Conservation (phyloP, 305 asterid species). For the Fraxinus paxiana region DNA sequence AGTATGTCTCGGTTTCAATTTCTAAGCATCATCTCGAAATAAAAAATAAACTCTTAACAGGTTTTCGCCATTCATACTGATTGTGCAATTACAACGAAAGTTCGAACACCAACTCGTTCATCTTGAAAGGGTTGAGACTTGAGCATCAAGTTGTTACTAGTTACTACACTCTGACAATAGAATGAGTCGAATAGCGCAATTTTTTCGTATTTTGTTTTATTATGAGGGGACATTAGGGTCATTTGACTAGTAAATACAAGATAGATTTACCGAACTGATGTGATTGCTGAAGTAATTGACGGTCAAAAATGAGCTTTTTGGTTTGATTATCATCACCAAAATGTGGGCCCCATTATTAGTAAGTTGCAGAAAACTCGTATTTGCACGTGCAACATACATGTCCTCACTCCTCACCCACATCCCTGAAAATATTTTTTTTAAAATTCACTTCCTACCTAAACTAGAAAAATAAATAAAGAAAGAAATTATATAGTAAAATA, state of each 20-base stretch:
- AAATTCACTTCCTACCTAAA: not conserved
- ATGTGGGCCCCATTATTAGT: conserved; percentile 26
- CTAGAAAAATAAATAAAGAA: too few relatives aligned
- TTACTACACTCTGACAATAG: not conserved
- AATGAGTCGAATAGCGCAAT: conserved; percentile 26
- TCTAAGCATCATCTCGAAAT: not conserved
- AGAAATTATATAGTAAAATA: too few relatives aligned
- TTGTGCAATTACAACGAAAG: not conserved
- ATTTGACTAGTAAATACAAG: not conserved
- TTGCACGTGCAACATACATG: conserved; percentile 60
- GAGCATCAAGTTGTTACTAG: conserved; percentile 10
- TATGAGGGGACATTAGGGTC: conserved; percentile 9
- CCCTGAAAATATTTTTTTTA: not conserved
- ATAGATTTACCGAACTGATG: conserved; percentile 7
- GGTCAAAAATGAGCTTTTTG: conserved; percentile 70
- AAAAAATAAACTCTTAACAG: not conserved
- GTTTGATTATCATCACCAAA: conserved; percentile 32
- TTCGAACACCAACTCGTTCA: not conserved
- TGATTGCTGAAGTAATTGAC: conserved; percentile 11
- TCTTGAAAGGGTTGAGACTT: conserved; percentile 22
- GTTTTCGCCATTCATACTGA: not conserved
- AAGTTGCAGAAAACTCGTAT: conserved; percentile 35
- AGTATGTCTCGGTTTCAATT: not conserved
- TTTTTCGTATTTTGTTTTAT: conserved; percentile 1
- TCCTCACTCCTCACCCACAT: conserved; percentile 31